These are phyloP conservation scores for Geranomyces variabilis DNA, from an alignment of 192 early-diverging fungal genomes.

Conservation along the genomic window DNA sequence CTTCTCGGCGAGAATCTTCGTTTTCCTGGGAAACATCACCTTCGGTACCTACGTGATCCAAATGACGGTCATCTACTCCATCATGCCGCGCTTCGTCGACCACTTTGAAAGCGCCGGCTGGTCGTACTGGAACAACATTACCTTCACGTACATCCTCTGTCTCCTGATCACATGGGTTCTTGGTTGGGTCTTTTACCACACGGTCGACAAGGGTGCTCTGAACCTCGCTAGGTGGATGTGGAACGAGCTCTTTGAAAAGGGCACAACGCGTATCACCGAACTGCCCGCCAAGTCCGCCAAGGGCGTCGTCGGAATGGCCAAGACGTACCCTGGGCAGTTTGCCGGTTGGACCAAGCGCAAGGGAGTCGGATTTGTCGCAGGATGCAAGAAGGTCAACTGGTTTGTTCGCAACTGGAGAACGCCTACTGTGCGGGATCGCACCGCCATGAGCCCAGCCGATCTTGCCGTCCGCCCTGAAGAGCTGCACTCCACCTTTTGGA, in stretches of 20 bases:
- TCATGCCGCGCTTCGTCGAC: constrained; percentile 1
- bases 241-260: constrained; percentile 18
- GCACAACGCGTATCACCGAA: not conserved
- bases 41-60: constrained; percentile 13
- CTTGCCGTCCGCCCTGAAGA: constrained; percentile 3
- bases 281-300: not conserved
- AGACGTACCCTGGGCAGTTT: not conserved
- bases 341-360: not conserved
- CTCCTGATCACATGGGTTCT: not conserved
- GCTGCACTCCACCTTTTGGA: constrained; percentile 3
- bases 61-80: constrained; percentile 17
- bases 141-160: not conserved
- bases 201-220: constrained; percentile 7
- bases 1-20: constrained; percentile 10
- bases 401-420: constrained; percentile 1
- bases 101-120: not conserved
- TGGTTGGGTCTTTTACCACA: constrained; percentile 11
- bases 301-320: not conserved
- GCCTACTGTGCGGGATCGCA: not conserved
- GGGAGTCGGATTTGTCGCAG: not conserved
- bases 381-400: constrained; percentile 10
- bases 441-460: not conserved
- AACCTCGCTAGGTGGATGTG: constrained; percentile 11
- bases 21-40: constrained; percentile 11
- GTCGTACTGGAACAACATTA: constrained; percentile 19